Evolutionary conservation across 495 filamentous ascomycete genomes (phyloP).

Genomic region (Cercophora sp.): DNA sequence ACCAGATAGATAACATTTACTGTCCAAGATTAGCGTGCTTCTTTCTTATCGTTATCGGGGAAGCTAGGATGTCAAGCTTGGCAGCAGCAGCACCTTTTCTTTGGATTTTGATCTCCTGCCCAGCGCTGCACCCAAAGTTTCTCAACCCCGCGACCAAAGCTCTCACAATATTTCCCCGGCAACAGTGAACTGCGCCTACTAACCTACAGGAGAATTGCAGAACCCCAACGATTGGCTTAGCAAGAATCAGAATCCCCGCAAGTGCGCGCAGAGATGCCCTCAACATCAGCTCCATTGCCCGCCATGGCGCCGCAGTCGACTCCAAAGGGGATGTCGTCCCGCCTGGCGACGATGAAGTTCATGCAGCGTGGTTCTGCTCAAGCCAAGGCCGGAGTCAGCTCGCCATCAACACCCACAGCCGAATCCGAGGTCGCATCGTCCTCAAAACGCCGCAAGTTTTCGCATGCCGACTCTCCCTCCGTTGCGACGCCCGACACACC

Average conservation of each 20-base stretch:
- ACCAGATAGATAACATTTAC: too few relatives aligned
- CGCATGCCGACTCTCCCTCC: slow-evolving; percentile 18
- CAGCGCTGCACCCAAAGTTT: too few relatives aligned
- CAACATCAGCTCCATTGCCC: slow-evolving; percentile 12
- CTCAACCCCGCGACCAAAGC: too few relatives aligned
- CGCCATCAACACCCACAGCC: slow-evolving; percentile 37
- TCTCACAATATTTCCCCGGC: too few relatives aligned
- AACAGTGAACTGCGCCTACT: too few relatives aligned
- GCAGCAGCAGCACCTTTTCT: too few relatives aligned
- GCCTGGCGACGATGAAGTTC: slow-evolving; percentile 95
- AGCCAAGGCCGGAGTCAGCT: slow-evolving; percentile 36
- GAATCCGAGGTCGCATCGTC: slow-evolving; percentile 32
- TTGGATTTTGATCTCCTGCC: too few relatives aligned
- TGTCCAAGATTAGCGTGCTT: too few relatives aligned
- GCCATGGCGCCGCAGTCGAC: slow-evolving; percentile 37
- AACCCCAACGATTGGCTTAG: neutral
- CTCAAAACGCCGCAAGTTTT: slow-evolving; percentile 52
- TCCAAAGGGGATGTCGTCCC: slow-evolving; percentile 78
- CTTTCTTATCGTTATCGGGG: too few relatives aligned
- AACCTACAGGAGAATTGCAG: too few relatives aligned
- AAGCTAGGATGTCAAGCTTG: too few relatives aligned
- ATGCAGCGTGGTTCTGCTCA: slow-evolving; percentile 82
- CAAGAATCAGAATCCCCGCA: neutral
- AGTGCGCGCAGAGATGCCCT: slow-evolving; percentile 17
- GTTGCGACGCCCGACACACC: slow-evolving; percentile 14